These are phyloP conservation scores for Monosporozyma servazzii DNA, from an alignment of 805 yeast genomes.

Conservation along the genomic window DNA sequence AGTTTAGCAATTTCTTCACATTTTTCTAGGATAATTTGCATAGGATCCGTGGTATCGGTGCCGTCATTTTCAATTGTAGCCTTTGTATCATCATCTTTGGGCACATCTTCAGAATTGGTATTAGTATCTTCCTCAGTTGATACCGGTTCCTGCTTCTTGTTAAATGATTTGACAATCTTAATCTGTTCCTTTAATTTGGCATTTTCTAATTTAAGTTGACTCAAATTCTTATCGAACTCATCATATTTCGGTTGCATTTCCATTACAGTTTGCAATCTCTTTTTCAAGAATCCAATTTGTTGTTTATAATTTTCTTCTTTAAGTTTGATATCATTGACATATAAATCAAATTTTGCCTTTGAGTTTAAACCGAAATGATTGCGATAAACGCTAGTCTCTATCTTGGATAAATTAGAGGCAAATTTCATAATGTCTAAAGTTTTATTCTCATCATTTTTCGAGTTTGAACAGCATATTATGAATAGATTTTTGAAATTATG, in stretches of 20 bases:
- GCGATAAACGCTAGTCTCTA: conserved; percentile 42
- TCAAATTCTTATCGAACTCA: neutral
- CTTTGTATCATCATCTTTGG: neutral
- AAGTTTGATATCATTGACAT: conserved; percentile 37
- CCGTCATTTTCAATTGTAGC: neutral
- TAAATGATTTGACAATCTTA: conserved; percentile 1
- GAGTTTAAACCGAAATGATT: conserved; percentile 42
- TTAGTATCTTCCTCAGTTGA: neutral
- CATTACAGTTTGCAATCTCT: conserved; percentile 5
- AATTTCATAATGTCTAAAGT: conserved; percentile 65
- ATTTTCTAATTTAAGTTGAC: conserved; percentile 3
- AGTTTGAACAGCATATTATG: conserved; percentile 65
- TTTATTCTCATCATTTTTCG: conserved; percentile 46
- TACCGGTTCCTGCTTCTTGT: neutral
- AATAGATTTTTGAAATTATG: conserved; percentile 74
- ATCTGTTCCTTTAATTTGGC: conserved; percentile 7
- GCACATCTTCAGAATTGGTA: neutral
- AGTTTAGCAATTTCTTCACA: conserved; percentile 17
- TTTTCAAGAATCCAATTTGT: conserved; percentile 8
- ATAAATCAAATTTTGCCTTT: conserved; percentile 36
- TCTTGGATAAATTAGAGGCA: conserved; percentile 62
- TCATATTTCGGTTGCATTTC: conserved; percentile 1
- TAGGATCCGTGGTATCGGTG: conserved; percentile 7
- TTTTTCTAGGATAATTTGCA: conserved; percentile 16
- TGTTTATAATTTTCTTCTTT: conserved; percentile 21